Evolutionary conservation across 441 rosid species (phyloP).

Genomic region (Theobroma grandiflorum): DNA sequence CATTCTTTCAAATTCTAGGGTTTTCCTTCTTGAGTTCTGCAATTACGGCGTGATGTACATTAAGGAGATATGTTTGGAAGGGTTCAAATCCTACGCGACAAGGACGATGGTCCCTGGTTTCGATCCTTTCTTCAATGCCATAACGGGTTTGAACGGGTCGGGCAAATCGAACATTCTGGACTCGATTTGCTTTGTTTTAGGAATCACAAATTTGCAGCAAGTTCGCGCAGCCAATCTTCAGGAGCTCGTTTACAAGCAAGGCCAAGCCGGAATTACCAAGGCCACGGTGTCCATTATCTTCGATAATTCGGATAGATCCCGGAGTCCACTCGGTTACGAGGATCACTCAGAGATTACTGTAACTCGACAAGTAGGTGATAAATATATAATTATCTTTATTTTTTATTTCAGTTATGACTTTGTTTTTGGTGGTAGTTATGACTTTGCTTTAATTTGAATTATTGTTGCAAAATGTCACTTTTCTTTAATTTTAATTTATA

Average conservation of each 20-base stretch:
- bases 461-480: not conserved
- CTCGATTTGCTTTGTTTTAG: constrained; percentile 95
- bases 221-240: constrained; percentile 97
- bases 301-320: constrained; percentile 75
- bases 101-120: constrained; percentile 92
- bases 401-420: not conserved
- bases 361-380: constrained; percentile 75
- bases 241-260: constrained; percentile 99
- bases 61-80: constrained; percentile 90
- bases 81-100: constrained; percentile 96
- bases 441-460: constrained; percentile 16
- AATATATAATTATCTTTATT: not conserved
- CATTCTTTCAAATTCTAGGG: constrained; percentile 19
- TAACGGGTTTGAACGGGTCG: constrained; percentile 94
- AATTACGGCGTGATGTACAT: constrained; percentile 57
- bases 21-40: constrained; percentile 7
- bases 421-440: too few relatives aligned
- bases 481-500: constrained; percentile 6
- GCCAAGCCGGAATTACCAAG: constrained; percentile 98
- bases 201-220: constrained; percentile 97
- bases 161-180: constrained; percentile 99
- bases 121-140: constrained; percentile 93
- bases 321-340: constrained; percentile 93
- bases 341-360: constrained; percentile 88
- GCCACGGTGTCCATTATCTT: constrained; percentile 93